Evolutionary conservation across 768 basidiomycete genomes (phyloP), one percentile per base, ranked within the genome.

Genomic region (Xerocomus brunneocitrinus): DNA sequence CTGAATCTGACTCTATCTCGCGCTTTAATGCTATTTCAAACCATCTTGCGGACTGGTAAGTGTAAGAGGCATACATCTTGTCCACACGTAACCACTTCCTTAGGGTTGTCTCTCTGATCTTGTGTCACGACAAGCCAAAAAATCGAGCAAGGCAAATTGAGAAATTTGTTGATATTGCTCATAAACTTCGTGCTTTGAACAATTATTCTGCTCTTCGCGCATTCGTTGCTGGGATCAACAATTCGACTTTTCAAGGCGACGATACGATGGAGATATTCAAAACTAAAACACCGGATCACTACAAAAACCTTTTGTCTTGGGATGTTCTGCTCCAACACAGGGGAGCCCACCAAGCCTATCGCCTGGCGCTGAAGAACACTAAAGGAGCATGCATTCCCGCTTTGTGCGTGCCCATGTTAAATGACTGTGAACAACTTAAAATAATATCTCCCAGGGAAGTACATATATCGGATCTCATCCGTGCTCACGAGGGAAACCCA

Each of bases 121-220:
- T 98, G 13, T 89, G 89, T 53, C 91, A 95, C 53, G 86, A 91
- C 60, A 87, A 84, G 60, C 76, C 84, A 28, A 85, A 81, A 67
- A 68, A 76, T 41, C 84, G 95, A 39, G 89, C 86, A 4, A 81
- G 78, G 54, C 85, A 93, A 60, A 87, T 95, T 54, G 92, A 97
- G 66, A 91, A 91, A 64, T 85, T 98, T 54, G 84, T 93, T 25
- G 84, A 88, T 46, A 82, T 98, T 57, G 91, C 90, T 1, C 79
- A 83, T 53, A 82, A 82, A 50, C 77, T 99, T 39, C 85, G 95
- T 31, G 76, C 79, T 12, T 67, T 90, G 43, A 93, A 95, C 70
- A 98, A 99, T 67, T 98, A 97, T 67, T 92, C 93, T 32, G 90
- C 89, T 1, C 72, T 97, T 50, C 91, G 92, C 42, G 92, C 94